phyloP scores from a whole-genome alignment of 2,329 filamentous ascomycete species.

The Pyrenochaeta sp. region DNA sequence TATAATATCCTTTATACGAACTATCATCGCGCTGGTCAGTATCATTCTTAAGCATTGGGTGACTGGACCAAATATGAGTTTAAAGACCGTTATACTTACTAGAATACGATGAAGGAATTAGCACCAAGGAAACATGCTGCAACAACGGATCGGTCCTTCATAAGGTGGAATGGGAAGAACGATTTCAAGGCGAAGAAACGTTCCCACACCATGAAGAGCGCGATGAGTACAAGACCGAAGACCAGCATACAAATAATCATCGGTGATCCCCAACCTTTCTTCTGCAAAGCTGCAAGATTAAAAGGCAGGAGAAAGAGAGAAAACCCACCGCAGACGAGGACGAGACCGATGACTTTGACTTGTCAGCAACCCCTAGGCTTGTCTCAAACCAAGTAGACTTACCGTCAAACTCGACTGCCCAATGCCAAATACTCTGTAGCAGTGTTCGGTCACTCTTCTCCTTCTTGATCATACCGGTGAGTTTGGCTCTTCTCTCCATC shows the following conservation, averaged over 20 bases:
- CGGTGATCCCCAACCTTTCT: conserved; percentile 38
- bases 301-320: conserved; percentile 73
- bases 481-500: conserved; percentile 67
- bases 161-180: conserved; percentile 55
- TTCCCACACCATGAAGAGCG: conserved; percentile 50
- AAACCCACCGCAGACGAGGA: conserved; percentile 68
- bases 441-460: conserved; percentile 56
- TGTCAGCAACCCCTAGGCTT: not conserved
- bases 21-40: conserved; percentile 3
- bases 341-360: conserved; percentile 59
- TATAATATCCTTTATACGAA: conserved; percentile 43
- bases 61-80: not conserved
- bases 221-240: conserved; percentile 41
- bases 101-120: conserved; percentile 31
- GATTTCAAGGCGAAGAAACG: conserved; percentile 46
- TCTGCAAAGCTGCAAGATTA: conserved; percentile 55
- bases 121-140: conserved; percentile 57
- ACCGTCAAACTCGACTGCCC: conserved; percentile 68
- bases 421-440: conserved; percentile 59
- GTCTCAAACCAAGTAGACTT: not conserved
- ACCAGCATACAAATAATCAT: conserved; percentile 51
- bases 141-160: conserved; percentile 58
- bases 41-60: too few relatives aligned
- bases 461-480: conserved; percentile 57
- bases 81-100: conserved; percentile 15